Evolutionary conservation across 106 monocot genomes (phyloP).

Genomic region (Agapanthus africanus): DNA sequence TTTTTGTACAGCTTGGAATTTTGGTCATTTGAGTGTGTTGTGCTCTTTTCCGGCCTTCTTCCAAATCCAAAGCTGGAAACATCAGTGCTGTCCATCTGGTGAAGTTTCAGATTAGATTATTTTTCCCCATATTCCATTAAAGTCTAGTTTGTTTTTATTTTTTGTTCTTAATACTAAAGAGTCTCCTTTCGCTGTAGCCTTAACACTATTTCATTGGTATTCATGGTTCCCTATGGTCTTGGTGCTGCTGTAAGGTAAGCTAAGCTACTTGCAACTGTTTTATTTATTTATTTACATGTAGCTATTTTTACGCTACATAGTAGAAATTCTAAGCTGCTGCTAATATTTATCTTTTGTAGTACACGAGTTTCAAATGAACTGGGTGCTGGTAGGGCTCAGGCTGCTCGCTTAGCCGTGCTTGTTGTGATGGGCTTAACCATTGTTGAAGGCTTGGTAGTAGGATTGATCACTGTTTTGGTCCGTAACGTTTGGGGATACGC

Average conservation of each 20-base stretch:
- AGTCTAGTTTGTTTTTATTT: too few species aligned
- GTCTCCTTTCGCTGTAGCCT: conserved; percentile 34
- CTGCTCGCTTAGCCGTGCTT: conserved; percentile 34
- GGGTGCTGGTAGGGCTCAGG: conserved; percentile 49
- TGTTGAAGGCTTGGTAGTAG: too few species aligned
- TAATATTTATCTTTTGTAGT: conserved; percentile 32
- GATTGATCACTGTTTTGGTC: too few species aligned
- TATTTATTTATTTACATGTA: conserved; percentile 1
- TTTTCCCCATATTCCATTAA: too few species aligned
- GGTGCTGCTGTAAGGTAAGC: conserved; percentile 72
- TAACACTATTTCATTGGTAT: conserved; percentile 83
- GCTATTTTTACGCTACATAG: neutral
- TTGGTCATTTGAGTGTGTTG: conserved; percentile 13
- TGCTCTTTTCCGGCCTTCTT: conserved; percentile 15
- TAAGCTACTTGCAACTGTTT: neutral
- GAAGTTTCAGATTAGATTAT: too few species aligned
- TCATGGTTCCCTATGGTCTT: conserved; percentile 78
- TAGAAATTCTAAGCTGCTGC: too few species aligned
- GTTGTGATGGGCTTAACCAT: conserved; percentile 31
- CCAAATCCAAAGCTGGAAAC: conserved; percentile 14
- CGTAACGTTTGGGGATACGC: too few species aligned
- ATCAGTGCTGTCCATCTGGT: conserved; percentile 20
- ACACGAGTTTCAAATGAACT: conserved; percentile 75
- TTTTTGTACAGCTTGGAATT: conserved; percentile 10
- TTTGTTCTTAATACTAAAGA: neutral